phyloP scores from a whole-genome alignment of 208 protist genomes.

The Strigomonas culicis region DNA sequence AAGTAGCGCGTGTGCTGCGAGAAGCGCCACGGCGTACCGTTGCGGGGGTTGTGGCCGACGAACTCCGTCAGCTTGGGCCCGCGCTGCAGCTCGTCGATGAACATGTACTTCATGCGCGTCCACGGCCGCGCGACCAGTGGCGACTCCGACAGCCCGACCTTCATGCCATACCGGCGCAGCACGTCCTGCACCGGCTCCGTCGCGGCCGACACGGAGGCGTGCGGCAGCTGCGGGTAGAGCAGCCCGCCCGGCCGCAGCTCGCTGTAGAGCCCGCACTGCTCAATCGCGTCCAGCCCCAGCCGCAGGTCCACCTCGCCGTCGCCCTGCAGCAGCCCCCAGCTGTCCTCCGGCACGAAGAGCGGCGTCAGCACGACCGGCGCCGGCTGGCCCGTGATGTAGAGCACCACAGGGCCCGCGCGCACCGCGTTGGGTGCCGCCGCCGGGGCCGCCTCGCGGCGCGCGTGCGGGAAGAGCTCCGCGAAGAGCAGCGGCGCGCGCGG shows the following conservation, averaged over 20 bases:
- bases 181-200: conserved; percentile 54
- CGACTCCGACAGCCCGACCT: conserved; percentile 74
- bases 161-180: conserved; percentile 75
- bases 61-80: conserved; percentile 84
- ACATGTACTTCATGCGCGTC: conserved; percentile 87
- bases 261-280: conserved; percentile 78
- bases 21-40: conserved; percentile 82
- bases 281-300: conserved; percentile 83
- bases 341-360: conserved; percentile 65
- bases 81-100: conserved; percentile 89
- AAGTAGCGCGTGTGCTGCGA: conserved; percentile 87
- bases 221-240: conserved; percentile 68
- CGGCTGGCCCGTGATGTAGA: conserved; percentile 82
- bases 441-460: background rate
- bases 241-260: conserved; percentile 83
- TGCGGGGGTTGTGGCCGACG: conserved; percentile 86
- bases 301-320: conserved; percentile 59
- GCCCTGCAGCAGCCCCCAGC: background rate
- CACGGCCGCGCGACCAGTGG: conserved; percentile 80
- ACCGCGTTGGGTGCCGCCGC: conserved; percentile 40
- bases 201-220: conserved; percentile 26
- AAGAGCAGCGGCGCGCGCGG: too few species aligned
- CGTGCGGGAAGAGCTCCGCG: background rate
- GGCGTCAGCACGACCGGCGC: conserved; percentile 71
- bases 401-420: conserved; percentile 69